A percentile compares a stretch with the other conserved stretches of the same genome.
These are phyloP conservation scores for Angomonas desouzai DNA, from an alignment of 208 protist species.

Conservation along the genomic window DNA sequence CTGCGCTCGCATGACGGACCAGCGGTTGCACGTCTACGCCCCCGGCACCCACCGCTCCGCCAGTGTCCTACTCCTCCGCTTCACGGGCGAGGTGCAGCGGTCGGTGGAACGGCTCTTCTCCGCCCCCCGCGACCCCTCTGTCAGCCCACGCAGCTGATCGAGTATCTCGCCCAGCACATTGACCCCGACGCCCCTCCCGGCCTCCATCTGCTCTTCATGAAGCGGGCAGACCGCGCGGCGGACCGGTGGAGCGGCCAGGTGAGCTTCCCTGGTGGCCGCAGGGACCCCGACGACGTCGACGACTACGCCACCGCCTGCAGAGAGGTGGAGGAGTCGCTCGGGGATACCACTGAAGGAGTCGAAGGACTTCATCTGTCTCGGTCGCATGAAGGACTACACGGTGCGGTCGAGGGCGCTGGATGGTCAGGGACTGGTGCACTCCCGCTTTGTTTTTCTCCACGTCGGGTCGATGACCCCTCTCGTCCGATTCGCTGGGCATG, in stretches of 20 bases:
- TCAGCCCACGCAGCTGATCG: conserved; percentile 10
- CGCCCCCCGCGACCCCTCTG: background rate
- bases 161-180: conserved; percentile 5
- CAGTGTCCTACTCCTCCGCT: conserved; percentile 60
- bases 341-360: conserved; percentile 48
- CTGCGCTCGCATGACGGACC: conserved; percentile 25
- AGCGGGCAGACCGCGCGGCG: conserved; percentile 33
- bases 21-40: conserved; percentile 44
- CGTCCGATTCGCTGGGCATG: conserved; percentile 33
- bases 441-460: conserved; percentile 79
- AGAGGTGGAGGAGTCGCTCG: conserved; percentile 38
- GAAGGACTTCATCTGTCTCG: conserved; percentile 49
- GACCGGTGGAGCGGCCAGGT: conserved; percentile 75
- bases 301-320: conserved; percentile 49
- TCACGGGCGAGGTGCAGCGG: conserved; percentile 40
- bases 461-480: conserved; percentile 62
- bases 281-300: conserved; percentile 64
- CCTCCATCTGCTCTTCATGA: conserved; percentile 64
- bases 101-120: conserved; percentile 14
- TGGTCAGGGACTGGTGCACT: conserved; percentile 34
- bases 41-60: conserved; percentile 43
- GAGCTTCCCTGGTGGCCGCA: conserved; percentile 71
- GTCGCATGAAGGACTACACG: conserved; percentile 53
- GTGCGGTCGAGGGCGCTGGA: conserved; percentile 27
- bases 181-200: conserved; percentile 25